Conservation (phyloP, 2,329 filamentous ascomycete species). For the Metarhizium sp. region DNA sequence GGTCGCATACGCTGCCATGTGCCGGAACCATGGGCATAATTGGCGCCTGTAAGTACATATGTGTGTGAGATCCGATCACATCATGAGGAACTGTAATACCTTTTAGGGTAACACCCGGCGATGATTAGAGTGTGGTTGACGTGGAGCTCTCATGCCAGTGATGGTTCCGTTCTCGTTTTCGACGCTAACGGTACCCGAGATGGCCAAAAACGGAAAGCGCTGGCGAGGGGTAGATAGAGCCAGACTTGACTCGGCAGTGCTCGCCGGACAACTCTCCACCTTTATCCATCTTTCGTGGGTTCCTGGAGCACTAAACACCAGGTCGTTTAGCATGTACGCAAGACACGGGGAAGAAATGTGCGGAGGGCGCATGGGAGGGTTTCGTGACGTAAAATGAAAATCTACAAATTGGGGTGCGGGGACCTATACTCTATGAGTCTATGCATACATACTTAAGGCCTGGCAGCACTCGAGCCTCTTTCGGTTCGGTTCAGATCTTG, state of each 20-base stretch:
- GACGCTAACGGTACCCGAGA: neutral
- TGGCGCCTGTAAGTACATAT: neutral
- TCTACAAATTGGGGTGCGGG: neutral
- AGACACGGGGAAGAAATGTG: neutral
- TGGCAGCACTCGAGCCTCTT: neutral
- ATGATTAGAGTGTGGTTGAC: neutral
- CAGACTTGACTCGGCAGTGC: slow-evolving; percentile 2
- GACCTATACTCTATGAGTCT: neutral
- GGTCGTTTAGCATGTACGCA: neutral
- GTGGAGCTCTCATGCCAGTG: neutral
- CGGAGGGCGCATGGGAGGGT: neutral
- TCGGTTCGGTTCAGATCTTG: neutral
- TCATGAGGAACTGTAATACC: neutral
- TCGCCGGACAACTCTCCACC: slow-evolving; percentile 4
- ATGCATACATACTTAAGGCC: neutral
- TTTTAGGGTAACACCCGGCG: slow-evolving; percentile 3
- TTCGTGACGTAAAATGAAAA: neutral
- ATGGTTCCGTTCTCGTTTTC: neutral
- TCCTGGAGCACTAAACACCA: neutral
- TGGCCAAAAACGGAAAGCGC: slow-evolving; percentile 1
- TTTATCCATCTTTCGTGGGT: neutral
- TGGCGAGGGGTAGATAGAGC: neutral
- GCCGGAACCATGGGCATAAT: neutral
- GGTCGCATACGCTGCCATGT: neutral
- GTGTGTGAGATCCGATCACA: neutral